Conservation (phyloP, 2,329 filamentous ascomycete species). For the Phialophora expanda region DNA sequence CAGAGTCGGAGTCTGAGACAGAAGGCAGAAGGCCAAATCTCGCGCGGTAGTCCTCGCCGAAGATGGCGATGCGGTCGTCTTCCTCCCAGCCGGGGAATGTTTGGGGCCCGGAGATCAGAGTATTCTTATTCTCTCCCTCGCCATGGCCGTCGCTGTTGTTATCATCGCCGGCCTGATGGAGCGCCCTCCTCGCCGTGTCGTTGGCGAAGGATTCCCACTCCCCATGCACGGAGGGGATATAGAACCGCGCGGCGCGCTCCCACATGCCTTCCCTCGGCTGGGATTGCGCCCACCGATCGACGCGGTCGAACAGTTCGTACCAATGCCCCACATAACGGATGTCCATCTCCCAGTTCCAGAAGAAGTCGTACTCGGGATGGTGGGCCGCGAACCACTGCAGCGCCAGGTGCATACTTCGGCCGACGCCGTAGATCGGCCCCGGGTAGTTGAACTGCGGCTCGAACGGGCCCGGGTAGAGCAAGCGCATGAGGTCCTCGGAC, state of each 20-base stretch:
- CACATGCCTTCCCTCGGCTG: slow-evolving; percentile 5
- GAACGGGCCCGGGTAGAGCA: slow-evolving; percentile 9
- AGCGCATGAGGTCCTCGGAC: slow-evolving; percentile 3
- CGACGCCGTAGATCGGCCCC: slow-evolving; percentile 3
- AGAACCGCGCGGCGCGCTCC: not conserved
- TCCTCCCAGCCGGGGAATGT: slow-evolving; percentile 1
- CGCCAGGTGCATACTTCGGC: slow-evolving; percentile 8
- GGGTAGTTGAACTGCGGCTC: slow-evolving; percentile 4
- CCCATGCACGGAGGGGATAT: not conserved
- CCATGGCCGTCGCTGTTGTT: not conserved
- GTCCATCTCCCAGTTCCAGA: slow-evolving; percentile 16
- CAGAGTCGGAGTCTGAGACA: not conserved
- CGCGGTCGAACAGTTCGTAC: slow-evolving; percentile 7
- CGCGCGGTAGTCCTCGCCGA: slow-evolving; percentile 4
- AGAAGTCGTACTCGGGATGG: slow-evolving; percentile 9
- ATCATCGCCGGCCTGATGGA: not conserved
- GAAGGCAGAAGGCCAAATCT: not conserved
- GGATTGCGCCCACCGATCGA: not conserved
- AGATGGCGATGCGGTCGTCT: not conserved
- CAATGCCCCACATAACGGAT: slow-evolving; percentile 4
- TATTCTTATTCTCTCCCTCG: not conserved
- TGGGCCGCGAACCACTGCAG: slow-evolving; percentile 10
- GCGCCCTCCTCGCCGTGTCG: slow-evolving; percentile 1
- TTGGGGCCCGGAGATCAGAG: not conserved
- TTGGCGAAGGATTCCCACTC: not conserved